These are phyloP conservation scores for Melaleuca quinquenervia DNA, from an alignment of 345 rosid species.

Conservation along the genomic window DNA sequence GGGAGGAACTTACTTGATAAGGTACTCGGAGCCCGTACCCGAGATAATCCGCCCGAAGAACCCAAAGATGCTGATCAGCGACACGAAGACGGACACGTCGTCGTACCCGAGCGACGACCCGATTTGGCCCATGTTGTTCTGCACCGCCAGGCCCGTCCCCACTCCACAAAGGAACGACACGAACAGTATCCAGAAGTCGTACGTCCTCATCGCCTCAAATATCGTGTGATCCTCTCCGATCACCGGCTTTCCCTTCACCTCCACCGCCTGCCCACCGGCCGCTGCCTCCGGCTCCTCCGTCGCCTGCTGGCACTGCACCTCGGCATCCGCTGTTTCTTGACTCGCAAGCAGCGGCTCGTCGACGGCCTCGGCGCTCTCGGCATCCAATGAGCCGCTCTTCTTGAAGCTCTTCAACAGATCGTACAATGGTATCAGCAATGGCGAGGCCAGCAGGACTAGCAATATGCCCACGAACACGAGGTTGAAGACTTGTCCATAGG, in stretches of 20 bases:
- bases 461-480: constrained; percentile 33
- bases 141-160: constrained; percentile 80
- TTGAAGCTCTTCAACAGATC: constrained; percentile 24
- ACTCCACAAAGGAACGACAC: constrained; percentile 80
- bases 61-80: constrained; percentile 84
- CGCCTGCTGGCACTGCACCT: background rate
- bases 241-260: constrained; percentile 29
- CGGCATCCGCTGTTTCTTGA: background rate
- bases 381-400: background rate
- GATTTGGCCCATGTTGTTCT: constrained; percentile 93
- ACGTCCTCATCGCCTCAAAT: constrained; percentile 43
- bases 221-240: constrained; percentile 90
- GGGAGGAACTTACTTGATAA: constrained; percentile 42
- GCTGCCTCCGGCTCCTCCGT: constrained; percentile 3
- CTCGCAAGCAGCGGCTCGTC: constrained; percentile 38
- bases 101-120: constrained; percentile 81
- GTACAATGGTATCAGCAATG: constrained; percentile 47
- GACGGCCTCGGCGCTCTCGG: constrained; percentile 18
- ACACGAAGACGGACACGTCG: constrained; percentile 78
- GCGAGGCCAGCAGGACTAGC: constrained; percentile 49
- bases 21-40: constrained; percentile 71
- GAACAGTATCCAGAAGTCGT: constrained; percentile 84
- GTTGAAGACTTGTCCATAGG: constrained; percentile 21
- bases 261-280: background rate
- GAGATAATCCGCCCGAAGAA: constrained; percentile 85